A percentile compares a stretch with the other conserved stretches of the same genome.
Conservation (phyloP, 2,329 filamentous ascomycete genomes). For the Macrophomina pseudophaseolina region DNA sequence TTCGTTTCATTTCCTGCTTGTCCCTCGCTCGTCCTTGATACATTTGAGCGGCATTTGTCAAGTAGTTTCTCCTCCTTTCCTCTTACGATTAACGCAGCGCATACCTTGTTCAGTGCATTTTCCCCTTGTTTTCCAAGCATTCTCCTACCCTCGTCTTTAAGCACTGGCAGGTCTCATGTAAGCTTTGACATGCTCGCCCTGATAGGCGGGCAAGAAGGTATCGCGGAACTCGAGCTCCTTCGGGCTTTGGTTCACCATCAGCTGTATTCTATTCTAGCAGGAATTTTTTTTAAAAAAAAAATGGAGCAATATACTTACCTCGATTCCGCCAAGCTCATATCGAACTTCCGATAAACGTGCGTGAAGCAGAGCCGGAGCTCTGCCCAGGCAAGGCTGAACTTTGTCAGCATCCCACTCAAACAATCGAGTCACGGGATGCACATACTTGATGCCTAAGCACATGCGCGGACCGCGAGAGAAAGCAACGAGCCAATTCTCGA, state of each 20-base stretch:
- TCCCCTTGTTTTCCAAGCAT: not conserved
- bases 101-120: not conserved
- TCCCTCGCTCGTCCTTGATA: too few relatives aligned
- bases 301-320: not conserved
- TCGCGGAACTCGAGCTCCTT: constrained; percentile 33
- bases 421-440: not conserved
- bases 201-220: constrained; percentile 34
- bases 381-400: constrained; percentile 29
- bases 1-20: too few relatives aligned
- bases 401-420: not conserved
- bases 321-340: constrained; percentile 15
- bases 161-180: constrained; percentile 27
- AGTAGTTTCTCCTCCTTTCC: too few relatives aligned
- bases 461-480: constrained; percentile 40
- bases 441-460: constrained; percentile 40
- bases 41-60: too few relatives aligned
- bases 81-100: not conserved
- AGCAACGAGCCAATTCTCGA: constrained; percentile 36
- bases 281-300: not conserved
- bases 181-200: constrained; percentile 33
- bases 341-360: constrained; percentile 25
- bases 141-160: not conserved
- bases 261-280: not conserved
- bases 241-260: constrained; percentile 28
- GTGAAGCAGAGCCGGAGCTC: constrained; percentile 31